Evolutionary conservation across 2,329 filamentous ascomycete genomes (phyloP), one percentile per base, ranked within the genome.

Genomic region (Aspergillus eucalypticola): DNA sequence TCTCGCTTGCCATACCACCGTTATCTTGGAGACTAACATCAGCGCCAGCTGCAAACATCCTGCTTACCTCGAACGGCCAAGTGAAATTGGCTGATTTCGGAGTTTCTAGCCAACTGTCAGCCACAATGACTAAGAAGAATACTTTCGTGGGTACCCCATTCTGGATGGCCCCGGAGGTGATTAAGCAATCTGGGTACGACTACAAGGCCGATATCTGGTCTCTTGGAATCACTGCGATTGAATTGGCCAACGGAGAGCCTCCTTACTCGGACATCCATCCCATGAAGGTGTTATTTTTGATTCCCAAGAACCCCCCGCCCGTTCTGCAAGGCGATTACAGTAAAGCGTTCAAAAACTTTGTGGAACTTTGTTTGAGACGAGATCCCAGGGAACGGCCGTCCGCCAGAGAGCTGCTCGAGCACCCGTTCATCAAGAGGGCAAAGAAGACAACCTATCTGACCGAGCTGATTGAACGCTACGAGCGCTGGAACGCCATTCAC

Each of bases 101-200:
- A 60, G 95, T 99, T 6, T 97, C 94, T 1, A 94, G 94, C 27
- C 95, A 98, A 78, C 84, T 98, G 21, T 96, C 94, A 8, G 94
- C 94, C 6, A 99, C 94, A 53, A 98, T 98, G 93, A 97, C 94
- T 64, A 98, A 98, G 83, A 98, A 98, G 81, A 98, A 98, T 74
- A 98, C 94, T 0, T 99, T 98, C 75, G 94, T 99, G 32, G 95
- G 95, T 35, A 98, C 94, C 0, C 94, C 95, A 1, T 99, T 98
- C 75, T 99, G 95, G 95, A 99, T 99, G 94, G 94, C 95, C 2
- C 94, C 94, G 10, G 94, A 99, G 78, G 94, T 98, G 58, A 99
- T 99, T 76, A 96, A 96, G 79, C 94, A 99, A 76, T 96, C 92
- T 60, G 94, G 94, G 52, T 97, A 98, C 80, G 94, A 97, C 76